A percentile compares a stretch with the other conserved stretches of the same genome.
phyloP scores from a whole-genome alignment of 2,329 filamentous ascomycete species.

The Capronia epimyces region DNA sequence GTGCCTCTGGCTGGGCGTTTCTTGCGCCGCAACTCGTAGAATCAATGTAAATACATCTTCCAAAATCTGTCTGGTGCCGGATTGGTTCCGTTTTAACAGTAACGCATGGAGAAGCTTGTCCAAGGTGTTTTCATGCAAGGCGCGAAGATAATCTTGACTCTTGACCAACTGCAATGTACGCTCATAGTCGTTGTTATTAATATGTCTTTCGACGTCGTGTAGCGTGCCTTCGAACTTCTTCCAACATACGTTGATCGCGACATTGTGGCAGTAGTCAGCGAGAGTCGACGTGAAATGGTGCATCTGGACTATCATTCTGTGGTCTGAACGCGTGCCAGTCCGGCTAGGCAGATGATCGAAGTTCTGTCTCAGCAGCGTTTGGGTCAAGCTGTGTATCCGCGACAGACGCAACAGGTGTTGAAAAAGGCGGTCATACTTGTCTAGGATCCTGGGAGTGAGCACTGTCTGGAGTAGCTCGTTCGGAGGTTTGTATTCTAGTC shows the following conservation, averaged over 20 bases:
- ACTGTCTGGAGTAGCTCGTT: conserved; percentile 60
- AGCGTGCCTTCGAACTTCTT: conserved; percentile 62
- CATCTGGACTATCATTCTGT: conserved; percentile 67
- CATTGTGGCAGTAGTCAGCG: conserved; percentile 72
- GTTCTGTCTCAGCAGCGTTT: conserved; percentile 26
- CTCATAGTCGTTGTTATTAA: conserved; percentile 46
- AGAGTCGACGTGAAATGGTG: conserved; percentile 72
- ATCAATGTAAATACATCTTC: conserved; percentile 71
- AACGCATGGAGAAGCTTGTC: conserved; percentile 70
- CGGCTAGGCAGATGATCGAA: conserved; percentile 13
- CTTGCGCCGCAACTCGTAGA: conserved; percentile 58
- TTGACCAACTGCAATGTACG: conserved; percentile 47
- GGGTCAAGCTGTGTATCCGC: conserved; percentile 69
- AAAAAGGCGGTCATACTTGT: conserved; percentile 83
- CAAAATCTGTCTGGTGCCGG: conserved; percentile 64
- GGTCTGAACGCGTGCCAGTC: conserved; percentile 33
- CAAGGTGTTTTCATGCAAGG: conserved; percentile 66
- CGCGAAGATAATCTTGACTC: conserved; percentile 62
- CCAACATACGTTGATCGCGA: conserved; percentile 71
- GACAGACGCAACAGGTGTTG: conserved; percentile 69
- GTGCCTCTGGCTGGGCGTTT: conserved; percentile 11
- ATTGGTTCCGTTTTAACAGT: conserved; percentile 68
- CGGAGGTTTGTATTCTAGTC: conserved; percentile 76
- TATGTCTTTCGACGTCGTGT: conserved; percentile 54
- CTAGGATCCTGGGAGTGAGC: conserved; percentile 63